phyloP scores from a whole-genome alignment of 441 rosid species.

The Arabidopsis lyrata region DNA sequence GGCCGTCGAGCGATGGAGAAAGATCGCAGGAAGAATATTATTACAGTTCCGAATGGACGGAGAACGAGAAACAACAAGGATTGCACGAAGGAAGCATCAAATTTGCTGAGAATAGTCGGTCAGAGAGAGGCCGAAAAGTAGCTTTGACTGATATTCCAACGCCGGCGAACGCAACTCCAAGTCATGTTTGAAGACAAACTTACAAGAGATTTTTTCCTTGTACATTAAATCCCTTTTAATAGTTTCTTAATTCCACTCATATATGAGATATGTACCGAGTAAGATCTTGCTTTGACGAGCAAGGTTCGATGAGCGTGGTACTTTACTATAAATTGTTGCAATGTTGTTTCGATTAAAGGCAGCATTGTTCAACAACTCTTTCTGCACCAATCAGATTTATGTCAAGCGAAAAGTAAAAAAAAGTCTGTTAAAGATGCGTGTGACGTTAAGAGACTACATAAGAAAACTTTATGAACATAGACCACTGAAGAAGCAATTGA shows the following conservation, averaged over 20 bases:
- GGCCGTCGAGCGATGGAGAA: conserved; percentile 50
- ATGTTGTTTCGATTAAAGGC: background rate
- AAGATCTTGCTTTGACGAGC: conserved; percentile 19
- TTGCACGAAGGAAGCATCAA: conserved; percentile 65
- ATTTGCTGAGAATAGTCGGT: conserved; percentile 63
- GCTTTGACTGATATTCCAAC: conserved; percentile 45
- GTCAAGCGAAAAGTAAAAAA: background rate
- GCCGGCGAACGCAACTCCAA: conserved; percentile 39
- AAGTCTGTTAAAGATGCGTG: background rate
- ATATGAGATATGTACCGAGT: conserved; percentile 6
- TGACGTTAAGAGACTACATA: conserved; percentile 11
- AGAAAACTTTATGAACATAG: conserved; percentile 3
- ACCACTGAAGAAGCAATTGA: conserved; percentile 13
- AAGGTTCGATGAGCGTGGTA: conserved; percentile 26
- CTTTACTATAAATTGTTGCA: conserved; percentile 8
- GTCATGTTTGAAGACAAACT: conserved; percentile 40
- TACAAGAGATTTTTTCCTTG: background rate
- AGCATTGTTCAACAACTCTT: conserved; percentile 11
- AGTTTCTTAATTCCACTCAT: background rate
- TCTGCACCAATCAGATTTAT: background rate
- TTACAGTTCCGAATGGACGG: conserved; percentile 63
- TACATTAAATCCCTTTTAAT: background rate
- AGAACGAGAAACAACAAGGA: conserved; percentile 61
- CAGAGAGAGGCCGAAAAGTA: conserved; percentile 42
- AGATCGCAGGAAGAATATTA: conserved; percentile 59